These are phyloP conservation scores for Lodderomyces theae DNA, from an alignment of 1,139 yeast species.

Conservation along the genomic window DNA sequence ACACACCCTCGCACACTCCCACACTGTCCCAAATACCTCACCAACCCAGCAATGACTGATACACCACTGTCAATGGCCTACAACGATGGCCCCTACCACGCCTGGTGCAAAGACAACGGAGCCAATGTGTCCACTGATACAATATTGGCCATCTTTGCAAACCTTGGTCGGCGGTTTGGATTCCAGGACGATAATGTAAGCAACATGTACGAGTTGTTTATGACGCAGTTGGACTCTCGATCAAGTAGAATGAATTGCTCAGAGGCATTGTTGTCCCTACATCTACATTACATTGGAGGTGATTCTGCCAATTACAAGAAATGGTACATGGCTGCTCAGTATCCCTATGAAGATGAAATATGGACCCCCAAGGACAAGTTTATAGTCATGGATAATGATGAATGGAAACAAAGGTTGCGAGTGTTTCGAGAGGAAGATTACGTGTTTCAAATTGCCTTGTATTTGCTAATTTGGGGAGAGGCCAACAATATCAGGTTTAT, in stretches of 20 bases:
- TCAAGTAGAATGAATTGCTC: conserved; percentile 38
- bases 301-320: conserved; percentile 37
- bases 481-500: conserved; percentile 41
- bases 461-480: conserved; percentile 44
- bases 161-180: conserved; percentile 25
- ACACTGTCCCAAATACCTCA: too few relatives aligned
- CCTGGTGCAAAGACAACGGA: conserved; percentile 39
- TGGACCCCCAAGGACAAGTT: conserved; percentile 8
- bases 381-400: background rate
- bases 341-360: conserved; percentile 9
- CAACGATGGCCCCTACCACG: conserved; percentile 18
- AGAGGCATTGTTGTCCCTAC: conserved; percentile 35
- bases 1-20: too few relatives aligned
- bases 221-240: conserved; percentile 41
- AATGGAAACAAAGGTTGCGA: background rate
- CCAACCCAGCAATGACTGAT: background rate
- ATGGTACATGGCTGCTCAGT: conserved; percentile 40
- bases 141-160: conserved; percentile 22
- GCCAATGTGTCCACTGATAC: conserved; percentile 20
- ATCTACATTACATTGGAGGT: conserved; percentile 45
- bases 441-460: conserved; percentile 31
- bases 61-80: conserved; percentile 3
- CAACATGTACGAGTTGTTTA: conserved; percentile 39
- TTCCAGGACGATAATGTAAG: conserved; percentile 36
- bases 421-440: conserved; percentile 27